These are phyloP conservation scores for Scortechinia acanthostroma DNA, from an alignment of 2,329 filamentous ascomycete genomes.

Conservation along the genomic window DNA sequence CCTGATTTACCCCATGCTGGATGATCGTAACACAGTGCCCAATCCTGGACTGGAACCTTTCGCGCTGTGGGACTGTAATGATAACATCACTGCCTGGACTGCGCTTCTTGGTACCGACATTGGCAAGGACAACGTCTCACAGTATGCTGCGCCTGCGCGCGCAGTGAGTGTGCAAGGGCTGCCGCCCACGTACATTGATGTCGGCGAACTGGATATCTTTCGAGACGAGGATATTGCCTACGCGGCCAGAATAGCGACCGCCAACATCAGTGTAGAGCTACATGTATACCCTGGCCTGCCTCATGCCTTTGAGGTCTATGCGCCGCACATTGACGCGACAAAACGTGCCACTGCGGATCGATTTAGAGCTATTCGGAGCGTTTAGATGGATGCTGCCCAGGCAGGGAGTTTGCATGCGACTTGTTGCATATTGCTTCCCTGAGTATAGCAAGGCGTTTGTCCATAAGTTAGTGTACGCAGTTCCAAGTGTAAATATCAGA, in stretches of 20 bases:
- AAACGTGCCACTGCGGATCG: neutral
- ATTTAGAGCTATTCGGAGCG: neutral
- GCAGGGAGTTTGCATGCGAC: too few relatives aligned
- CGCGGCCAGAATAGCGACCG: conserved; percentile 25
- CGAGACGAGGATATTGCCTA: conserved; percentile 29
- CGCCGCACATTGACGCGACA: neutral
- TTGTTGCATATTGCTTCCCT: too few relatives aligned
- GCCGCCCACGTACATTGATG: conserved; percentile 32
- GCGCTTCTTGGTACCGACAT: conserved; percentile 24
- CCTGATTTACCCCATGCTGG: conserved; percentile 22
- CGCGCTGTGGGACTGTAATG: conserved; percentile 19
- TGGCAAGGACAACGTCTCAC: conserved; percentile 20
- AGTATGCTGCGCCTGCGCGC: conserved; percentile 24
- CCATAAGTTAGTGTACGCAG: too few relatives aligned
- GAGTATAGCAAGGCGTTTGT: too few relatives aligned
- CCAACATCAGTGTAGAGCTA: conserved; percentile 29
- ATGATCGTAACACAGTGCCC: conserved; percentile 12
- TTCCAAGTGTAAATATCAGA: too few relatives aligned
- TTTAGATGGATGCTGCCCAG: too few relatives aligned
- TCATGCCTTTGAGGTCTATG: conserved; percentile 24
- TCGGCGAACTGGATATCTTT: conserved; percentile 32
- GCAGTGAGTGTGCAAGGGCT: conserved; percentile 23
- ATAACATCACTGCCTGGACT: conserved; percentile 30
- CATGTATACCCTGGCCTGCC: conserved; percentile 32
- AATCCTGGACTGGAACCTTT: conserved; percentile 5